Evolutionary conservation across 352 stramenopile species (phyloP), one percentile per base, ranked within the genome.

Genomic region (Pythium folliculosum): DNA sequence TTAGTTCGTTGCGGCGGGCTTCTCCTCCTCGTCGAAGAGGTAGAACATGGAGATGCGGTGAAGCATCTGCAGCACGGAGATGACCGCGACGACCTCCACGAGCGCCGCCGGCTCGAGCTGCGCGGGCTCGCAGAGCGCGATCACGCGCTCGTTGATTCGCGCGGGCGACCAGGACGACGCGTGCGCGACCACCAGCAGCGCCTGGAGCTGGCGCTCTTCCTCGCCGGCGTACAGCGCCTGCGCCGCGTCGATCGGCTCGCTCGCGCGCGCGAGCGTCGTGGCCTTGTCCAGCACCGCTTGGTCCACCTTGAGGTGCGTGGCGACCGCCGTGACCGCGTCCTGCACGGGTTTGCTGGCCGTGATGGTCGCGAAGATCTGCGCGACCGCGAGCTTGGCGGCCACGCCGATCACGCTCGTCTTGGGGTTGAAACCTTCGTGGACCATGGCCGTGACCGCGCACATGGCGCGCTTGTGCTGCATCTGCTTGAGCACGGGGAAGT

Each of bases 11-110:
- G 44, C 12, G 10, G 3, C 25, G 3, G 17, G 23, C 37, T 35
- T 12, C 12, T 57, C 14, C 19, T 65, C 48, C 1, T 61, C 30
- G 14, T 71, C 64, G 10, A 47, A 27, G 44, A 53, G 56, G 57
- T 71, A 71, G 40, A 62, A 71, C 64, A 65, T 65, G 37, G 64
- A 71, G 40, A 71, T 65, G 64, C 64, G 64, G 43, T 71, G 64
- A 10, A 71, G 57, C 64, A 71, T 71, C 32, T 71, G 64, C n/a
- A 71, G 50, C 48, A 65, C 58, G 17, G 64, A 71, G 23, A 71
- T 43, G 14, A 71, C 40, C 1, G 48, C 56, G 5, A 71, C 64
- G 40, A 71, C 64, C 23, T 71, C 64, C 10, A 71, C 64, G 49
- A 71, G 38, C 38, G 56, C 37, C 44, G 64, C 25, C 10, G 56